Conservation (phyloP, 768 basidiomycete genomes). For the Lentinula sp. region DNA sequence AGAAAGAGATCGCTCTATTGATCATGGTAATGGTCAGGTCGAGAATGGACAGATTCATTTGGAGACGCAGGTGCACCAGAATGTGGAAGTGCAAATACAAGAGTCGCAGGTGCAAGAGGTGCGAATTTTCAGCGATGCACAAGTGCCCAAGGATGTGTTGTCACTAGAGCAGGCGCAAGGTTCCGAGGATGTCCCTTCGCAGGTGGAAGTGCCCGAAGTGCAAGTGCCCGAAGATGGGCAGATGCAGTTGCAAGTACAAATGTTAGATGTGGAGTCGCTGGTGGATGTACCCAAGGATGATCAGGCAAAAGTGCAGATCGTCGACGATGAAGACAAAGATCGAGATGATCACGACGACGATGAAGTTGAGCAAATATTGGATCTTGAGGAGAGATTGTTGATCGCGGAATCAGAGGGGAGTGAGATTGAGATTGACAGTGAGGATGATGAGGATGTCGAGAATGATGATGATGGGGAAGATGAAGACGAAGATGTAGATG, state of each 20-base stretch:
- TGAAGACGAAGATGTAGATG: conserved; percentile 26
- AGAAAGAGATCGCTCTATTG: conserved; percentile 26
- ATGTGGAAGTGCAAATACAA: too few species aligned
- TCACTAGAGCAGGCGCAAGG: too few species aligned
- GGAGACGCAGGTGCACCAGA: too few species aligned
- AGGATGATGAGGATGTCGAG: conserved; percentile 9
- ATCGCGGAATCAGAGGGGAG: background rate
- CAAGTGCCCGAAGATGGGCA: background rate
- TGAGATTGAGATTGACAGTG: background rate
- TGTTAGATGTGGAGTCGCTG: background rate
- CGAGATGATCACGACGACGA: background rate
- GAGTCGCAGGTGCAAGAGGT: too few species aligned
- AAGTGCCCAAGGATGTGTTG: too few species aligned
- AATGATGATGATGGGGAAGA: conserved; percentile 26
- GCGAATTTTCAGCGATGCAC: too few species aligned
- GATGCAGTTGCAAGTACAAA: background rate
- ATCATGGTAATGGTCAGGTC: conserved; percentile 27
- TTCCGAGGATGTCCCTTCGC: too few species aligned
- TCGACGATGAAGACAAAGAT: background rate
- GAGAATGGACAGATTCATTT: conserved; percentile 17
- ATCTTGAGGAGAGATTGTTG: background rate
- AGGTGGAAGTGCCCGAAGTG: too few species aligned
- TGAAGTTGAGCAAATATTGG: background rate
- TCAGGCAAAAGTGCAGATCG: background rate
- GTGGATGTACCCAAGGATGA: background rate